A percentile compares a stretch with the other conserved stretches of the same genome.
phyloP scores from a whole-genome alignment of 2,329 filamentous ascomycete species.

The Microdochium bolleyi region DNA sequence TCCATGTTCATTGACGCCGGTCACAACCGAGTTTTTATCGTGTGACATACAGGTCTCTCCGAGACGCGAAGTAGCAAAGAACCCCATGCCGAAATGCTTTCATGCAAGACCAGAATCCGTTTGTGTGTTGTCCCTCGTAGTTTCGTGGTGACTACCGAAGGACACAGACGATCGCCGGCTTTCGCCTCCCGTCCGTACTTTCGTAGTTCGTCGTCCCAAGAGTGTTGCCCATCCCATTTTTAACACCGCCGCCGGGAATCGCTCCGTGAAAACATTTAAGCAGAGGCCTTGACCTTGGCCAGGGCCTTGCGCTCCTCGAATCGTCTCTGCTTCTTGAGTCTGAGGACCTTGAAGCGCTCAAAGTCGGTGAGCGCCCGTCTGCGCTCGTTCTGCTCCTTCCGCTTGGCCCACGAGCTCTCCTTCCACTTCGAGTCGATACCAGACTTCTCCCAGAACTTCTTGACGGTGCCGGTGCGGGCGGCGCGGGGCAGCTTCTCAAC shows the following conservation, averaged over 20 bases:
- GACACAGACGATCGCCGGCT: not conserved
- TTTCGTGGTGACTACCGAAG: not conserved
- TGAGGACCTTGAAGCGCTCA: conserved; percentile 99
- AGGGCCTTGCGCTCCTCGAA: conserved; percentile 97
- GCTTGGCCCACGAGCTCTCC: conserved; percentile 90
- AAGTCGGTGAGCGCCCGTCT: conserved; percentile 94
- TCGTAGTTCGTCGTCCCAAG: not conserved
- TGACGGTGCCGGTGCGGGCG: conserved; percentile 73
- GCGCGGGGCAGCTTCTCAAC: conserved; percentile 81
- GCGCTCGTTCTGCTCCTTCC: conserved; percentile 75
- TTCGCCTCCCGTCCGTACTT: not conserved
- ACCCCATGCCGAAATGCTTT: conserved; percentile 49
- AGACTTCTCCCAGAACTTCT: conserved; percentile 83
- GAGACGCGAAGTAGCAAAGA: conserved; percentile 44
- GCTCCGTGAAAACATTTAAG: conserved; percentile 42
- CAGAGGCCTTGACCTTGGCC: conserved; percentile 81
- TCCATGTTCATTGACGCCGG: conserved; percentile 58
- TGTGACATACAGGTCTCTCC: conserved; percentile 60
- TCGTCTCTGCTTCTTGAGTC: conserved; percentile 98
- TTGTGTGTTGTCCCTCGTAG: not conserved
- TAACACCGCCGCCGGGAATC: conserved; percentile 1
- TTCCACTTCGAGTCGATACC: conserved; percentile 92
- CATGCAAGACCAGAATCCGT: conserved; percentile 29
- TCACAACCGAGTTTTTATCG: conserved; percentile 40
- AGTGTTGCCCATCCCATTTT: not conserved